A percentile compares a stretch with the other conserved stretches of the same genome.
Conservation (phyloP, 345 rosid genomes). For the Adansonia digitata region DNA sequence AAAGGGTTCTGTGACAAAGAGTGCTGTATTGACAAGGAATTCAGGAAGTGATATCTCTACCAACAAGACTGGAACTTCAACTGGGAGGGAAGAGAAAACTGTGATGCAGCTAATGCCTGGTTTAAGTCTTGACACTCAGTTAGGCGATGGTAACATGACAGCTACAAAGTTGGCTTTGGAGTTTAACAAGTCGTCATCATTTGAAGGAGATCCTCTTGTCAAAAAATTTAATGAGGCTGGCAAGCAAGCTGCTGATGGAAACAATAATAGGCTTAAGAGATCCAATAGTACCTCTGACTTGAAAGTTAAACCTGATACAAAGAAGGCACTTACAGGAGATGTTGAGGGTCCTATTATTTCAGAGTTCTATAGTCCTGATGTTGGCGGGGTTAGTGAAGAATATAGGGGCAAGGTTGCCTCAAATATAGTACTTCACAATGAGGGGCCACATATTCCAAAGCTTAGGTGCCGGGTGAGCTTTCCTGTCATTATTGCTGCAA, state of each 20-base stretch:
- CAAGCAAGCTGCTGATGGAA: conserved; percentile 41
- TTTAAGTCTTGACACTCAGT: conserved; percentile 35
- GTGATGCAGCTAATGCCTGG: conserved; percentile 28
- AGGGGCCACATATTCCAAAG: conserved; percentile 46
- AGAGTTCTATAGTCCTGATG: conserved; percentile 63
- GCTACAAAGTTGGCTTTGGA: conserved; percentile 22
- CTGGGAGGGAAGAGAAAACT: conserved; percentile 38
- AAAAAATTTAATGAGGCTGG: conserved; percentile 22
- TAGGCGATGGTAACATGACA: conserved; percentile 21
- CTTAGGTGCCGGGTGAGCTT: conserved; percentile 76
- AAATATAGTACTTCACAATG: conserved; percentile 37
- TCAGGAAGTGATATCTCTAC: conserved; percentile 23
- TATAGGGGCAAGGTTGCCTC: conserved; percentile 30
- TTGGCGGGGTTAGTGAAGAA: conserved; percentile 34
- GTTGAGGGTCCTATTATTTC: conserved; percentile 56
- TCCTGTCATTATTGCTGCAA: conserved; percentile 18
- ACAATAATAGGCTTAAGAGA: conserved; percentile 60
- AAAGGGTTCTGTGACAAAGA: conserved; percentile 23
- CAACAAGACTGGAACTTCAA: conserved; percentile 25
- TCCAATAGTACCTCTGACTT: conserved; percentile 86
- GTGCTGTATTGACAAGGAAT: conserved; percentile 19
- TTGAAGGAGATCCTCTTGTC: conserved; percentile 26
- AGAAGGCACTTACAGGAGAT: conserved; percentile 47
- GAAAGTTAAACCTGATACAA: conserved; percentile 39
- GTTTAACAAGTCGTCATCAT: conserved; percentile 29